These are phyloP conservation scores for Cytospora chrysosperma DNA, from an alignment of 2,329 filamentous ascomycete species.

Conservation along the genomic window DNA sequence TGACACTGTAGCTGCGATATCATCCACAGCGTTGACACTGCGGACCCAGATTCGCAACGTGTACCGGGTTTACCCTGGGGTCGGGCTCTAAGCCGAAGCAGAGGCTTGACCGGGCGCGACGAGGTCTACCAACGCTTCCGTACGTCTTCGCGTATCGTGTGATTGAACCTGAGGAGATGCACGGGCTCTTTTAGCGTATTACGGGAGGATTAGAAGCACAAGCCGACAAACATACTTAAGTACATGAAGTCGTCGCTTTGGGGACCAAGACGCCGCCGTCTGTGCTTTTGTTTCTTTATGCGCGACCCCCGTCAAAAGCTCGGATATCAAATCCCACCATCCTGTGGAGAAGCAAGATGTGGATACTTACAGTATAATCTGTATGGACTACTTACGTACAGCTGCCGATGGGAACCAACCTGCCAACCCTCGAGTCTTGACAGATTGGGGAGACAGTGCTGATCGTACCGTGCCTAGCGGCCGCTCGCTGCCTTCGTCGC, in stretches of 20 bases:
- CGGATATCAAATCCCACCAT: conserved; percentile 2
- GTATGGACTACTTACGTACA: neutral
- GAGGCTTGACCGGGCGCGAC: conserved; percentile 1
- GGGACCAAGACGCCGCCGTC: conserved; percentile 6
- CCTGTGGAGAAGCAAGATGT: conserved; percentile 3
- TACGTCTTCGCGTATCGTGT: conserved; percentile 4
- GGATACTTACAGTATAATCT: conserved; percentile 4
- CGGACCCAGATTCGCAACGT: neutral
- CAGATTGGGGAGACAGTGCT: conserved; percentile 4
- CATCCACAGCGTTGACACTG: neutral
- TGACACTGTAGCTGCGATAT: conserved; percentile 17
- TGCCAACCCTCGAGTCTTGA: neutral
- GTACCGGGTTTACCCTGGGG: neutral
- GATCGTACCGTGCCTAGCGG: conserved; percentile 13
- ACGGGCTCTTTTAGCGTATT: conserved; percentile 4
- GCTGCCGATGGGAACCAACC: neutral
- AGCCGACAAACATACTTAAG: neutral
- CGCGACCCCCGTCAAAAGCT: neutral
- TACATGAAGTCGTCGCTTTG: conserved; percentile 3
- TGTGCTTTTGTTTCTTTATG: conserved; percentile 7
- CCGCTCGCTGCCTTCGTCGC: conserved; percentile 12
- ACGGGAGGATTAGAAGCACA: conserved; percentile 5
- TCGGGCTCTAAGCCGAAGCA: conserved; percentile 2
- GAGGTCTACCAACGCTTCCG: conserved; percentile 10
- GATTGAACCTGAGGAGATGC: conserved; percentile 10